Base-by-base conservation (phyloP, 202 grass and related monocot genomes). In the Dendrocalamus latiflorus region DNA sequence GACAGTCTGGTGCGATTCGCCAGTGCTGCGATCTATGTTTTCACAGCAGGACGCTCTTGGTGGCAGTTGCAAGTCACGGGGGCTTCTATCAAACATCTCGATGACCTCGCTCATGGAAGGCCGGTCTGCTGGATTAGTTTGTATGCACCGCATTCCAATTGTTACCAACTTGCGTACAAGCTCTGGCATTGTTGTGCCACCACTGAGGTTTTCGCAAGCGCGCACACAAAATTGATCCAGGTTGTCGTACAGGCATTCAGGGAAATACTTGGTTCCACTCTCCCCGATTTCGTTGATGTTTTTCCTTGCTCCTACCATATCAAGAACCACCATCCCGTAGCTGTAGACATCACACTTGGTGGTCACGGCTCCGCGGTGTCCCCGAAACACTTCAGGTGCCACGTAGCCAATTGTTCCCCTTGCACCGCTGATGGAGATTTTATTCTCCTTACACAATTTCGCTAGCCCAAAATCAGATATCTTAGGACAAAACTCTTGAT, bases 321-420 rank as follows among this genome's bases (percentile, higher is more conserved):
- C 78, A 6, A 81, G 28, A 1, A 81, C 3, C 78, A 81, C 70
- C 79, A 81, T 81, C 43, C 79, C 79, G 36, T 81, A 81, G 26
- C 66, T 81, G 16, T 81, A 81, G 56, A 70, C 66, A 49, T 49
- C 65, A 21, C 8, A 43, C 42, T 43, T 43, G 42, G 42, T 43
- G 42, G 42, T 43, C 9, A 43, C 42, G 9, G 9, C 8, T 43
- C 42, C 42, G 9, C 42, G 42, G 42, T 11, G 8, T 43, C 42
- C 42, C 9, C 8, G 9, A 43, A 43, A 43, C 42, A 43, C 42
- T 43, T 43, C 42, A 11, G 42, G 42, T 43, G 42, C 42, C 9
- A 81, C 49, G 11, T 61, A 81, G 3, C 79, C 66, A 0, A 37
- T 18, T 5, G 79, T 61, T n/a, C 66, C 66, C 20, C 53, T 81